Conservation (phyloP, 2,329 filamentous ascomycete genomes). For the Cladosporium velox region DNA sequence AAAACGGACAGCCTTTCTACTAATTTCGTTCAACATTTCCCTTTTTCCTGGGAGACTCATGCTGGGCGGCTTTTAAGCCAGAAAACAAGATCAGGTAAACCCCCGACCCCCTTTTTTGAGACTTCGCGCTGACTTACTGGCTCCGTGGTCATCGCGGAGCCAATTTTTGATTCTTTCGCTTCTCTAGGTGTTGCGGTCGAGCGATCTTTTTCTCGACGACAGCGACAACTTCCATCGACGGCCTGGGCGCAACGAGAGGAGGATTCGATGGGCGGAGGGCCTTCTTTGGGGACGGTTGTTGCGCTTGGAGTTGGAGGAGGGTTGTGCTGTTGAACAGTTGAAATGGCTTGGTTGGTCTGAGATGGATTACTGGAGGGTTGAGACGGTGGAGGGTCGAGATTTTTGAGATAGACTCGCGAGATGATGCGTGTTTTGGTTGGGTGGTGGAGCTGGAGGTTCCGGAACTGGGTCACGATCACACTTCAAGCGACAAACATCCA, state of each 20-base stretch:
- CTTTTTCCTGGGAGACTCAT: background rate
- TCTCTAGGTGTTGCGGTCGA: background rate
- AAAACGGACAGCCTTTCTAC: background rate
- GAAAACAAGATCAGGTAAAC: background rate
- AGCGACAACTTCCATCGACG: constrained; percentile 1
- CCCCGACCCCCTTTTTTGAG: background rate
- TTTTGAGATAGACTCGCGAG: background rate
- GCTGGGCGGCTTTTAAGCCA: background rate
- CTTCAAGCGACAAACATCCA: background rate
- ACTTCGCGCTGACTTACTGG: background rate
- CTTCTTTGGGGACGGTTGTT: background rate
- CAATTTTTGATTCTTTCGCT: background rate
- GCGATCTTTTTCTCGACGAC: background rate
- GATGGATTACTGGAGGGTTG: background rate
- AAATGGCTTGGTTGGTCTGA: background rate
- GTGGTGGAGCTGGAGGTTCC: background rate
- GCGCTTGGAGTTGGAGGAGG: constrained; percentile 6
- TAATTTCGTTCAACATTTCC: background rate
- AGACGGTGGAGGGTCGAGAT: background rate
- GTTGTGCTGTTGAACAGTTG: background rate
- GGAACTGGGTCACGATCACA: background rate
- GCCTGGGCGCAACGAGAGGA: background rate
- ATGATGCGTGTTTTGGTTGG: background rate
- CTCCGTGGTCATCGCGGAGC: background rate
- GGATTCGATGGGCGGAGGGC: background rate